Conservation (phyloP, 441 rosid genomes). For the Omphalea diandra region DNA sequence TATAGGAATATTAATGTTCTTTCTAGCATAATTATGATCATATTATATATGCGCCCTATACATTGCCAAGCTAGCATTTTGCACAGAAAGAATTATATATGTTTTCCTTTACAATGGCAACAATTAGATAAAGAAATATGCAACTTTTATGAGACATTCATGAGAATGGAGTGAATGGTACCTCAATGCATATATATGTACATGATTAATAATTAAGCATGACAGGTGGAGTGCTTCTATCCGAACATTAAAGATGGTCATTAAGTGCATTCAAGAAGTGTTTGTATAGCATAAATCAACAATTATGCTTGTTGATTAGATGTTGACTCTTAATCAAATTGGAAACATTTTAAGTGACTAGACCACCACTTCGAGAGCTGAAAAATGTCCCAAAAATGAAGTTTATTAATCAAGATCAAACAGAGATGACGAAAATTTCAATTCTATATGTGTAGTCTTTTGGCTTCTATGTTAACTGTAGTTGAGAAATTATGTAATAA, state of each 20-base stretch:
- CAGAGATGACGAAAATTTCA: neutral
- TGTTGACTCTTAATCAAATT: neutral
- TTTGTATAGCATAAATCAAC: constrained; percentile 2
- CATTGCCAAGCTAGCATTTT: too few relatives aligned
- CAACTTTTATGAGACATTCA: neutral
- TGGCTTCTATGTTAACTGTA: neutral
- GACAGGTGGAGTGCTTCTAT: neutral
- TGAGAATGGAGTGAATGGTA: neutral
- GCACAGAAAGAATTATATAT: neutral
- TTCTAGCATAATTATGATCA: too few relatives aligned
- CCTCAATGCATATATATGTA: too few relatives aligned
- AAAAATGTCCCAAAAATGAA: neutral
- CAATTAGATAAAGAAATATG: neutral
- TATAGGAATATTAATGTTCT: too few relatives aligned
- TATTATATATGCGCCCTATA: neutral
- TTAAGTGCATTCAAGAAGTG: neutral
- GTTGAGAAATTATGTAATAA: neutral
- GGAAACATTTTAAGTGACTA: neutral
- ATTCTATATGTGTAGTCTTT: neutral
- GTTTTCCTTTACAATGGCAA: neutral
- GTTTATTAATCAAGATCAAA: constrained; percentile 7
- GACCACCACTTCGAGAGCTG: neutral
- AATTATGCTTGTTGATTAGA: neutral
- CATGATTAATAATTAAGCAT: constrained; percentile 1
- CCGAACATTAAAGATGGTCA: neutral